Conservation (phyloP, 345 rosid genomes). For the Eutrema japonicum region DNA sequence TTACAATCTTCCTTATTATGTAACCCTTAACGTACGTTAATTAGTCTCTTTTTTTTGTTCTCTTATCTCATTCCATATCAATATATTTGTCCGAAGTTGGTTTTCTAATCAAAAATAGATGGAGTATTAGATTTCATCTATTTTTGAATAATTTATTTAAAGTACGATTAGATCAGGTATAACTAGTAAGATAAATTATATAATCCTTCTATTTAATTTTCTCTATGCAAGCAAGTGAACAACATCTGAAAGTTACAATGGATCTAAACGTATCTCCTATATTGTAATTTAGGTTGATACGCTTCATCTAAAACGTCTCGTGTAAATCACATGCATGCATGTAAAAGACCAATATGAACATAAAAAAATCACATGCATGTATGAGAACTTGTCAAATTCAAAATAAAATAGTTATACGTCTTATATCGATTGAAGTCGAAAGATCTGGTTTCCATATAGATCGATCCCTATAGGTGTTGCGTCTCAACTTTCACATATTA, state of each 20-base stretch:
- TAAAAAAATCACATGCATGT: conserved; percentile 20
- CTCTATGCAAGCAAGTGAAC: not conserved
- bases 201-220: too few species aligned
- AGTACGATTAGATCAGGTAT: not conserved
- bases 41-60: not conserved
- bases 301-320: conserved; percentile 4
- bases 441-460: conserved; percentile 20
- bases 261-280: conserved; percentile 7
- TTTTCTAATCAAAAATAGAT: not conserved
- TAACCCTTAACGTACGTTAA: conserved; percentile 19
- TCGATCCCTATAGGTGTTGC: conserved; percentile 13
- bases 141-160: not conserved
- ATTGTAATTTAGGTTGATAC: conserved; percentile 10
- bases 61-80: not conserved
- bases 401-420: conserved; percentile 15
- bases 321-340: conserved; percentile 38
- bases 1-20: not conserved
- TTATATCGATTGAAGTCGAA: conserved; percentile 28
- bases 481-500: conserved; percentile 7
- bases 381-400: conserved; percentile 36
- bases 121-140: not conserved
- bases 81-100: conserved; percentile 10
- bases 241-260: not conserved
- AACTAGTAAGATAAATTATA: not conserved
- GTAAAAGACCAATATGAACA: not conserved